Evolutionary conservation across 1,284 basidiomycete genomes (phyloP).

Genomic region (Rhodotorula mucilaginosa): DNA sequence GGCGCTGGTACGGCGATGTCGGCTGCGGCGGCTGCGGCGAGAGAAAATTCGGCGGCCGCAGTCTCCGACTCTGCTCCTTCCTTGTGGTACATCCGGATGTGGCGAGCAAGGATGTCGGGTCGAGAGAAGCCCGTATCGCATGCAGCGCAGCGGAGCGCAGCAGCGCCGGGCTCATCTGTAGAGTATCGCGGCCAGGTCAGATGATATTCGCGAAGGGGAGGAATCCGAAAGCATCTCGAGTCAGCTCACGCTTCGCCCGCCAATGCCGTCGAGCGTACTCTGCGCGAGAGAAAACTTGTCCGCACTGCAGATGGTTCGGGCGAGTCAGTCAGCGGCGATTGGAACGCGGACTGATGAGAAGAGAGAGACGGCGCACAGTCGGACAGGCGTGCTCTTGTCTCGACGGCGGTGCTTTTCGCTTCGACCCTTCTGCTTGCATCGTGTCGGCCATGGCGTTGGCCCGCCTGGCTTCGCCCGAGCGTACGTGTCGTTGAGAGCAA

Average conservation of each 20-base stretch:
- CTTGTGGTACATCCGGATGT: background rate
- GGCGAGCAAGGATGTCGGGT: background rate
- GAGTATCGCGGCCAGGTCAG: background rate
- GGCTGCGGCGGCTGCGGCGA: too few species aligned
- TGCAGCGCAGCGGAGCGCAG: background rate
- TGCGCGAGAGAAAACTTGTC: background rate
- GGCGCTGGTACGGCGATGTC: too few species aligned
- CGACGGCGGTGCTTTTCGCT: background rate
- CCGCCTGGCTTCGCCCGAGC: too few species aligned
- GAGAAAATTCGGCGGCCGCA: background rate
- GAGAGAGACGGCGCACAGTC: background rate
- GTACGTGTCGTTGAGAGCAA: too few species aligned
- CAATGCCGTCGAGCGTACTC: conserved; percentile 6
- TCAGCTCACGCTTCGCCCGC: background rate
- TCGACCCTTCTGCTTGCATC: background rate
- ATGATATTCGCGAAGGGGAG: too few species aligned
- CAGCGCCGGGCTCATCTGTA: background rate
- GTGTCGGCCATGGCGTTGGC: too few species aligned
- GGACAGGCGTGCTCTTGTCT: conserved; percentile 4
- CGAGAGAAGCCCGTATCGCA: background rate
- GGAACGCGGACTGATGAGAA: background rate
- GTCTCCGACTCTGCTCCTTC: background rate
- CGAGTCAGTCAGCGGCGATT: background rate
- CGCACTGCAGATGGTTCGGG: background rate
- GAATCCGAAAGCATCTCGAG: too few species aligned